Conservation (phyloP, 148 eudicot genomes). For the Cornus florida region DNA sequence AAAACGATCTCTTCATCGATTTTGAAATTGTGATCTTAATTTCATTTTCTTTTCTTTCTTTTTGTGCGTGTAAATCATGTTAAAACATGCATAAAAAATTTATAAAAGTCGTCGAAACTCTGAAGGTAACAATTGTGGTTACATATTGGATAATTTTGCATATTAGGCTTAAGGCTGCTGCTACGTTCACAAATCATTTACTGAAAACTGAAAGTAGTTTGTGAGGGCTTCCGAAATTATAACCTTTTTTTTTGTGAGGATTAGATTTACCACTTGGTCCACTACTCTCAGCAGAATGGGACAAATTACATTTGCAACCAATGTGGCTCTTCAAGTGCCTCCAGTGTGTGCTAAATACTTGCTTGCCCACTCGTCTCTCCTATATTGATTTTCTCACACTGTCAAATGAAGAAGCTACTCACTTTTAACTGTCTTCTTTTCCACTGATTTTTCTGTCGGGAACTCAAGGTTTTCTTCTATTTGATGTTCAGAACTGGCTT, state of each 20-base stretch:
- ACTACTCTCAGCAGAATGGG: too few relatives aligned
- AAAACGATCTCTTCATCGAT: background rate
- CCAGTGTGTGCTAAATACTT: background rate
- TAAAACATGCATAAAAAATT: too few relatives aligned
- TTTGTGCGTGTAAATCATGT: background rate
- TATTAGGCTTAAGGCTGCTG: background rate
- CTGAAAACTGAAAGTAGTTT: too few relatives aligned
- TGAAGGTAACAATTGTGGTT: background rate
- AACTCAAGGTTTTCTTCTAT: conserved; percentile 1
- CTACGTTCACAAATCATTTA: background rate
- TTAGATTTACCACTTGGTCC: background rate
- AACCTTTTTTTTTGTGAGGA: too few relatives aligned
- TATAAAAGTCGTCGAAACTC: too few relatives aligned
- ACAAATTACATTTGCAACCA: background rate
- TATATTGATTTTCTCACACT: background rate
- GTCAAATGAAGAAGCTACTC: background rate
- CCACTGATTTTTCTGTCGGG: background rate
- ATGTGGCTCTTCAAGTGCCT: background rate
- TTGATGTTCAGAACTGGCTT: conserved; percentile 70
- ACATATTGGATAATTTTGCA: background rate
- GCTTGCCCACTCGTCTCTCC: background rate
- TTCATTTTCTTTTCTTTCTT: too few relatives aligned
- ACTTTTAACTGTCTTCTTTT: background rate
- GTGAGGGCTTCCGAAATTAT: too few relatives aligned
- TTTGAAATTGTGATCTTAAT: background rate